Evolutionary conservation across 768 basidiomycete genomes (phyloP).

Genomic region (Nidularia sp.): DNA sequence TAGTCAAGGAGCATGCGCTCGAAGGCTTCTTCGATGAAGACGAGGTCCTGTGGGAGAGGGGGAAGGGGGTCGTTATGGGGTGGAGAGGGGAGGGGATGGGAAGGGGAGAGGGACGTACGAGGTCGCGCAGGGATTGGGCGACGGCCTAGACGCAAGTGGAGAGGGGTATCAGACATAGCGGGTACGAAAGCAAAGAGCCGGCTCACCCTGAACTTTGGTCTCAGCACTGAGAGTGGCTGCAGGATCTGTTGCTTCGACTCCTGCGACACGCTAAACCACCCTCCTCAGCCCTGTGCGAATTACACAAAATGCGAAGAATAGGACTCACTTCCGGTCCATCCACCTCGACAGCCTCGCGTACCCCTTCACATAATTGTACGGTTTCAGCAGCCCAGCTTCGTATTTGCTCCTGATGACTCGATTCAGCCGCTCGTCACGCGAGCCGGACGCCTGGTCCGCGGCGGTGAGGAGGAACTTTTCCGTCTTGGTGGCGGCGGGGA

Average conservation of each 20-base stretch:
- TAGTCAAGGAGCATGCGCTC: conserved; percentile 94
- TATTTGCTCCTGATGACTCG: conserved; percentile 95
- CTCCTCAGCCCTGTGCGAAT: neutral
- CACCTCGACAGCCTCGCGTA: conserved; percentile 88
- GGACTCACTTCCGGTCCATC: conserved; percentile 86
- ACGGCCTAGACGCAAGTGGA: conserved; percentile 45
- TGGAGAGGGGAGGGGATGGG: conserved; percentile 1
- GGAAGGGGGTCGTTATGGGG: neutral
- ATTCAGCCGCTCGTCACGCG: conserved; percentile 84
- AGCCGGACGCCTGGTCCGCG: conserved; percentile 90
- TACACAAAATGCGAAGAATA: neutral
- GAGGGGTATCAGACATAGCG: conserved; percentile 1
- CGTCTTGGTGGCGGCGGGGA: conserved; percentile 74
- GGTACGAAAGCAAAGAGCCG: conserved; percentile 1
- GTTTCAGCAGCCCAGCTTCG: conserved; percentile 91
- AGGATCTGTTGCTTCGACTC: conserved; percentile 91
- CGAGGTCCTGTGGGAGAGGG: conserved; percentile 60
- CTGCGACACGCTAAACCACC: conserved; percentile 64
- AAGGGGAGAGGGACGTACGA: conserved; percentile 38
- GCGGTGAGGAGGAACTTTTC: conserved; percentile 91
- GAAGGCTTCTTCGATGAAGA: conserved; percentile 97
- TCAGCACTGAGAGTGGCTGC: conserved; percentile 79
- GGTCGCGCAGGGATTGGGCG: conserved; percentile 79
- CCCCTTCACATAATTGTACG: conserved; percentile 96
- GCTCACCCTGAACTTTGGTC: conserved; percentile 80